These are phyloP conservation scores for Oryza brachyantha DNA, from an alignment of 176 grass and related monocot genomes.

Conservation along the genomic window DNA sequence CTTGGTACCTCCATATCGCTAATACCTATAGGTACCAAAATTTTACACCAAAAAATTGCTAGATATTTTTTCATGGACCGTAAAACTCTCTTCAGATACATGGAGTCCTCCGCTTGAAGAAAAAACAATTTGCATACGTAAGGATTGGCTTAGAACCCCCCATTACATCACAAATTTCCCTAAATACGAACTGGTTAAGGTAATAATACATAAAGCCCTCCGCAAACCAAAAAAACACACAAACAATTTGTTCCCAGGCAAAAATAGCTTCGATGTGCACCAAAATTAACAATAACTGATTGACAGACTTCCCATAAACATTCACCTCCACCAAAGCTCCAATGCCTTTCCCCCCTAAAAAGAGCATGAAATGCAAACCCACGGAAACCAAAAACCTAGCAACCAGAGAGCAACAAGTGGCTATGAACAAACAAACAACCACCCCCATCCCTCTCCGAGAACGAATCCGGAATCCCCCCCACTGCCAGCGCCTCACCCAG, in stretches of 20 bases:
- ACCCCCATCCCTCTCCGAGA: not conserved
- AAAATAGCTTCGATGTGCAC: not conserved
- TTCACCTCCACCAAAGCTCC: not conserved
- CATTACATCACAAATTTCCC: not conserved
- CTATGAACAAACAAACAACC: too few species aligned
- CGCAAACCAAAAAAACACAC: too few species aligned
- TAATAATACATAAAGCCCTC: not conserved
- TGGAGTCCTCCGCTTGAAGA: not conserved
- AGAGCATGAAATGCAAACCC: too few species aligned
- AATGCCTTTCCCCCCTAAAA: not conserved
- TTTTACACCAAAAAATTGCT: too few species aligned
- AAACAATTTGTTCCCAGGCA: not conserved
- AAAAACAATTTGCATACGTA: not conserved
- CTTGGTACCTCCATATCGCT: too few species aligned
- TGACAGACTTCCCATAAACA: not conserved
- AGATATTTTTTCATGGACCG: too few species aligned
- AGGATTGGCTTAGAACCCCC: not conserved
- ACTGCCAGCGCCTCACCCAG: too few species aligned
- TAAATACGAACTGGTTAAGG: not conserved
- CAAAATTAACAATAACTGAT: not conserved
- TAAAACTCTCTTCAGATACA: too few species aligned
- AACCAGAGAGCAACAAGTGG: not conserved
- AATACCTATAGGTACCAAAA: too few species aligned
- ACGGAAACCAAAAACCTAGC: not conserved
- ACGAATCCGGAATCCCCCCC: too few species aligned